These are phyloP conservation scores for Aspergillus sergii DNA, from an alignment of 2,329 filamentous ascomycete species.

Conservation along the genomic window DNA sequence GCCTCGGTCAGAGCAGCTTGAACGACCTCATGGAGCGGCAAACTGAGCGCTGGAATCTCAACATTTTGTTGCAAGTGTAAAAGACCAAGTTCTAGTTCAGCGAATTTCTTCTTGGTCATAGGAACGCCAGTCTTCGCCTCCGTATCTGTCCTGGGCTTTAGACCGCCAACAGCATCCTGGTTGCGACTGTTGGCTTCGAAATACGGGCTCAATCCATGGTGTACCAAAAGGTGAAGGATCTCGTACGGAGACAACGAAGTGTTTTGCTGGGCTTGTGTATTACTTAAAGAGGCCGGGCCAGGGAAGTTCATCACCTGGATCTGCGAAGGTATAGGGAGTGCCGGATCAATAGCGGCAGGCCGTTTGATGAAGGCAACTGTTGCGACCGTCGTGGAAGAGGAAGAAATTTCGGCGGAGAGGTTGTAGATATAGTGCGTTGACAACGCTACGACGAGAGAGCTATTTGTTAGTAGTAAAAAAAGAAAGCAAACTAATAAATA, in stretches of 20 bases:
- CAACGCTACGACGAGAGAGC: constrained; percentile 24
- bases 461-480: background rate
- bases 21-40: constrained; percentile 86
- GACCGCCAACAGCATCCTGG: constrained; percentile 67
- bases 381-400: constrained; percentile 74
- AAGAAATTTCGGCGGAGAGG: constrained; percentile 77
- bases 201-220: constrained; percentile 89
- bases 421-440: constrained; percentile 68
- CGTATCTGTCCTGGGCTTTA: constrained; percentile 75
- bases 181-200: constrained; percentile 95
- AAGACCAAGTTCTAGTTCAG: constrained; percentile 87
- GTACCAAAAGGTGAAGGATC: constrained; percentile 86
- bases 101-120: constrained; percentile 95
- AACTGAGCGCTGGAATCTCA: constrained; percentile 88
- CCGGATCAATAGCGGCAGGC: constrained; percentile 81
- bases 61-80: constrained; percentile 95
- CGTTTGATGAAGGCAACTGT: constrained; percentile 91
- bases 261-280: constrained; percentile 68
- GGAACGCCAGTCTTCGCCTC: constrained; percentile 94
- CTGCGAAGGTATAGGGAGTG: constrained; percentile 79
- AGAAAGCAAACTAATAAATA: background rate
- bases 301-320: constrained; percentile 92
- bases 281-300: constrained; percentile 71
- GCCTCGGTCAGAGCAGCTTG: constrained; percentile 83
- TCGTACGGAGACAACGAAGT: constrained; percentile 82